Evolutionary conservation across 805 yeast genomes (phyloP), one percentile per base, ranked within the genome.

Genomic region (Kodamaea laetipori): DNA sequence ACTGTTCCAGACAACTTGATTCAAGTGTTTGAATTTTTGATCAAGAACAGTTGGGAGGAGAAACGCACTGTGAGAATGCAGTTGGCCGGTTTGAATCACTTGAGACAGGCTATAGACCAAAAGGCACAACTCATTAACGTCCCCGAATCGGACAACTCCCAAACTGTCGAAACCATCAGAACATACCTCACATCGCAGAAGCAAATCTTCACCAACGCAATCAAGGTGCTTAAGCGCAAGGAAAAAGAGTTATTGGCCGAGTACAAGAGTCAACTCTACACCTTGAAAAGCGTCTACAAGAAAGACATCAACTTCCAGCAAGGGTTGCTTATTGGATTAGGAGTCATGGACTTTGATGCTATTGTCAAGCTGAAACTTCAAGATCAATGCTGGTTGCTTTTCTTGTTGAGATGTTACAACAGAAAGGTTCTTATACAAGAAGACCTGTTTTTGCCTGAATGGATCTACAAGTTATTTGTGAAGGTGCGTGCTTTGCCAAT

Each of bases 331-430:
- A 59, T 80, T 18, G 66, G 78, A 1, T 74, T 82, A 56, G 90
- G 89, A 6, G 71, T 80, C 8, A 60, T 75, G 3, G 68, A 71
- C 15, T 80, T 74, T 52, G 82, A 78, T 4, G 80, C 77, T 36
- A 53, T 85, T 11, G 54, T 73, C 2, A 68, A 61, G 2, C 67
- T 76, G 33, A 68, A 73, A 32, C 69, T 80, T 36, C 63, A 80
- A 45, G 82, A 81, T 44, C 84, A 82, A 51, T 75, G 77, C 2
- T 66, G 86, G 60, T 58, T 82, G 15, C 60, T 86, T 30, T 86
- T 84, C 79, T 65, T 85, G 18, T 77, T 85, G 26, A 70, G 89
- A 52, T 74, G 78, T 45, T 65, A 70, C 44, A 84, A 82, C 56
- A 67, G 65, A 35, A 51, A 57, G 3, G 60, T 56, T 11, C 68